phyloP scores from a whole-genome alignment of 2,329 filamentous ascomycete species.

The Aspergillus aculeatinus region DNA sequence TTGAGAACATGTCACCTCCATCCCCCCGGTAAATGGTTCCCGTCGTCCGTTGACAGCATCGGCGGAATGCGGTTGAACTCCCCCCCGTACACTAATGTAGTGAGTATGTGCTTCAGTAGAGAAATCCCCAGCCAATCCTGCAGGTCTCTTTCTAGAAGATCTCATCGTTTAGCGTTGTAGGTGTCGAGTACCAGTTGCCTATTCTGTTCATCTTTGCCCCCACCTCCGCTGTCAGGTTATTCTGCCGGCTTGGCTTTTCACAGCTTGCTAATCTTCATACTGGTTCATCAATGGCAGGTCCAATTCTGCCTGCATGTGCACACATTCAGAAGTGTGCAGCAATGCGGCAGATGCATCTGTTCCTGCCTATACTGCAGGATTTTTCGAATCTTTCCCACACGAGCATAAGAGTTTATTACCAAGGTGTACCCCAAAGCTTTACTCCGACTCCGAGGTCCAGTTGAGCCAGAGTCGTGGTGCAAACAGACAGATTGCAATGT shows the following conservation, averaged over 20 bases:
- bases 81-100: constrained; percentile 31
- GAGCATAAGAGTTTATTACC: neutral
- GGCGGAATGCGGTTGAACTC: constrained; percentile 30
- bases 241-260: neutral
- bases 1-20: neutral
- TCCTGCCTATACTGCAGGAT: neutral
- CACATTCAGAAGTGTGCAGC: neutral
- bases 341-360: neutral
- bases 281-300: neutral
- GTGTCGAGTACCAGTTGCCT: neutral
- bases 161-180: neutral
- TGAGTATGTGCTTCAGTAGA: constrained; percentile 28
- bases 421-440: neutral
- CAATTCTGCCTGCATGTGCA: neutral
- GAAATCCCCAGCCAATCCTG: constrained; percentile 17
- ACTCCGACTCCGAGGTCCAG: neutral
- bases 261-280: neutral
- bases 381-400: neutral
- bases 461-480: neutral
- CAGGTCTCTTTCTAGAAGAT: constrained; percentile 18
- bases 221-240: neutral
- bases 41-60: constrained; percentile 11
- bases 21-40: neutral
- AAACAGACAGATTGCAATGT: neutral
- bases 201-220: neutral